Base-by-base conservation (phyloP, 2,329 filamentous ascomycete genomes). In the Geosmithia morbida region DNA sequence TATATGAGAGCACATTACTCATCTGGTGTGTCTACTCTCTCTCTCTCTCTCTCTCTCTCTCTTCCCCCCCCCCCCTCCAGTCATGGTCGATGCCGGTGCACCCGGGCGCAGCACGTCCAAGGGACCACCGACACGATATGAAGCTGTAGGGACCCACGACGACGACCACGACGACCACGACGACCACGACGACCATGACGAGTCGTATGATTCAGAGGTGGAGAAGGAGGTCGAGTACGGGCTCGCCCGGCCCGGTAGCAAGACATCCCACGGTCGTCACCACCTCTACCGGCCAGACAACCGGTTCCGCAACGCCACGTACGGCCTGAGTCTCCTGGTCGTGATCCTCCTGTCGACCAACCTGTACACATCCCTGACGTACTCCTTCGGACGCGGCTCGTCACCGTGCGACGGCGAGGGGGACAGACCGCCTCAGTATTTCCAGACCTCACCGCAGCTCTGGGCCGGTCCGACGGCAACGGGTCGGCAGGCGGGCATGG, bases 401-500 rank as follows among this genome's bases (percentile, higher is more conserved):
- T 60, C 42, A 60, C 7, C 40, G 16, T 14, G 18, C 37, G 26
- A 33, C 22, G 18, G 43, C 33, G 51, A 53, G n/a, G 52, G 50
- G 48, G 50, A 49, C 55, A 46, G 55, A 10, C 69, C 79, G 44
- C 78, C 79, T 20, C 74, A 81, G 57, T 77, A 82, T 58, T 81
- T 80, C 55, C 74, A 80, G 58, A 82, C 77, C 0, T 68, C 66
- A 20, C 76, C 77, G 3, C 68, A 81, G 59, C 59, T 79, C 43
- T 79, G 71, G 68, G 63, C 70, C 61, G 82, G 82, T 1, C 81
- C 81, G 39, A 86, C 80, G 4, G 70, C 79, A n/a, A 88, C 83
- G 1, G 85, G 84, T 14, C 66, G 64, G 48, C 69, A 82, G 22
- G 77, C 84, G 1, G 87, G 86, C 59, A 66, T 88, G 49, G 84